phyloP scores from a whole-genome alignment of 2,329 filamentous ascomycete species.

The Fonsecaea erecta region DNA sequence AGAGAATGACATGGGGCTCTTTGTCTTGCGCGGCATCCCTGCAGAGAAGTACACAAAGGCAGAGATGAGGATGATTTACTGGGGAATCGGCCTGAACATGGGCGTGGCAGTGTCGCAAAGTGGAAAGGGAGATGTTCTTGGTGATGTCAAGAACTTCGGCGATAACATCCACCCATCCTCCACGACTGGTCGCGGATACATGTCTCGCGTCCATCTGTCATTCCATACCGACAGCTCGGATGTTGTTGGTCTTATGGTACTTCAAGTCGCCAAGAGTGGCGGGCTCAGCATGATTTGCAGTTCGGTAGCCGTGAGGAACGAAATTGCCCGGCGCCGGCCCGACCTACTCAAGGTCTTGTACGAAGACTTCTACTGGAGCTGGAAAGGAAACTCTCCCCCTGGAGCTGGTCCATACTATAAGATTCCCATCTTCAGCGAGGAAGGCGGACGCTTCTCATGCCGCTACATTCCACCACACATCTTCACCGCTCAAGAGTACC shows the following conservation, averaged over 20 bases:
- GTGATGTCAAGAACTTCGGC: conserved; percentile 2
- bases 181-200: not conserved
- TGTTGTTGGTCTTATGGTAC: not conserved
- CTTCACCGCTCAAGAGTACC: not conserved
- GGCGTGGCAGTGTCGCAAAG: conserved; percentile 1
- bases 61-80: conserved; percentile 1
- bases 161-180: not conserved
- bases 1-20: conserved; percentile 1
- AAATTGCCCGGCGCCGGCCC: not conserved
- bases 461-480: conserved; percentile 1
- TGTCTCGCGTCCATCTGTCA: not conserved
- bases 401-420: not conserved
- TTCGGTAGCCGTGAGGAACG: not conserved
- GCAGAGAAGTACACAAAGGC: not conserved
- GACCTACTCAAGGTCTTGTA: conserved; percentile 1
- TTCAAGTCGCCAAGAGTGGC: not conserved
- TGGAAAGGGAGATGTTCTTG: not conserved
- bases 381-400: not conserved
- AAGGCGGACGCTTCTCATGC: conserved; percentile 2
- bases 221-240: not conserved
- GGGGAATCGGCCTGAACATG: not conserved
- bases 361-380: conserved; percentile 3
- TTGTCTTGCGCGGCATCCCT: not conserved
- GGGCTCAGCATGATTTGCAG: conserved; percentile 2
- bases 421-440: conserved; percentile 1